phyloP scores from a whole-genome alignment of 192 early-diverging fungal species.

The Backusella luteola region DNA sequence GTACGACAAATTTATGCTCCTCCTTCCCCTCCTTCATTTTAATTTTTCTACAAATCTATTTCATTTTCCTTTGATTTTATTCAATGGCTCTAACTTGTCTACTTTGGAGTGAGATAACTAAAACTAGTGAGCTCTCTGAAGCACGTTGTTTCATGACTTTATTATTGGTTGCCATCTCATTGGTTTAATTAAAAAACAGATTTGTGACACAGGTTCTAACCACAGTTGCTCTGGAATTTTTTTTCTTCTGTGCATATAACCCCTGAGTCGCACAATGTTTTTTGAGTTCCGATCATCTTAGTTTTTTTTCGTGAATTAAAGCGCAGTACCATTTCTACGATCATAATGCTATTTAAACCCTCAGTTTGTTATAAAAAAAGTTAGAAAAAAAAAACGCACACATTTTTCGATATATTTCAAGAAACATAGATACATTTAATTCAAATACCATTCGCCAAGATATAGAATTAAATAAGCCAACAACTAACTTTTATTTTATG shows the following conservation, averaged over 20 bases:
- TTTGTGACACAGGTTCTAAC: not conserved
- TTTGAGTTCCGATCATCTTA: not conserved
- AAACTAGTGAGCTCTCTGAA: not conserved
- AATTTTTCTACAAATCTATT: not conserved
- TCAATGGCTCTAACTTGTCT: not conserved
- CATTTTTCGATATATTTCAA: no score
- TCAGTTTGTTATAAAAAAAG: no score
- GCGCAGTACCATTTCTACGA: not conserved
- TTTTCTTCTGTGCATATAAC: not conserved
- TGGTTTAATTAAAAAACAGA: slow-evolving; percentile 3
- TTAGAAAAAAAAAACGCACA: no score
- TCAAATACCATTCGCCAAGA: no score
- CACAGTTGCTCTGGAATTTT: not conserved
- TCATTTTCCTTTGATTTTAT: not conserved
- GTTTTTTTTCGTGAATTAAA: not conserved
- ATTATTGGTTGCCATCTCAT: slow-evolving; percentile 2
- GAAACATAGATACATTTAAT: no score
- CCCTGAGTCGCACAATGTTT: not conserved
- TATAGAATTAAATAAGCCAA: no score
- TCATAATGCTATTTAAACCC: no score
- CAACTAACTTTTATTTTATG: no score
- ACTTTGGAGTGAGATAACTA: not conserved
- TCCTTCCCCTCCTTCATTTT: not conserved
- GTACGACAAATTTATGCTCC: not conserved
- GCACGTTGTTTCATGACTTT: not conserved